These are phyloP conservation scores for Quercus tomentella DNA, from an alignment of 331 rosid genomes.

Conservation along the genomic window DNA sequence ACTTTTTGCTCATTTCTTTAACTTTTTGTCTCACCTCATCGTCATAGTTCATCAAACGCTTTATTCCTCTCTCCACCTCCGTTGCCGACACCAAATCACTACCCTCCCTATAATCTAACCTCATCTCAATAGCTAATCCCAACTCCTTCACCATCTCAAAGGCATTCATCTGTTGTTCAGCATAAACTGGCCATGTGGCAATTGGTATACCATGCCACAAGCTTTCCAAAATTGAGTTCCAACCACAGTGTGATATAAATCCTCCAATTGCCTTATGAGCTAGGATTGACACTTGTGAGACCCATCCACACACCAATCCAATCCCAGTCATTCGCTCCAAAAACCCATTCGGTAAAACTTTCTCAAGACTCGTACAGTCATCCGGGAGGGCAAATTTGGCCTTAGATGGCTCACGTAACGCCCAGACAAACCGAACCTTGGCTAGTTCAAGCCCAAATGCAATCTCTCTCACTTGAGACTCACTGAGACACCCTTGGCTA, in stretches of 20 bases:
- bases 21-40: not conserved
- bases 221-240: constrained; percentile 17
- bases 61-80: not conserved
- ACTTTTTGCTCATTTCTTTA: not conserved
- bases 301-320: constrained; percentile 6
- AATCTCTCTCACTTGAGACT: not conserved
- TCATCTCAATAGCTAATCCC: not conserved
- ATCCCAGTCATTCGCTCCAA: constrained; percentile 1
- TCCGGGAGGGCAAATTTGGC: not conserved
- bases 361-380: not conserved
- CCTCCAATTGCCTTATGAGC: constrained; percentile 12
- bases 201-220: constrained; percentile 13
- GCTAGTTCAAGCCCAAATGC: not conserved
- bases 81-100: not conserved
- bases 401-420: not conserved
- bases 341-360: not conserved
- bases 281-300: constrained; percentile 5
- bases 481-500: constrained; percentile 1
- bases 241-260: constrained; percentile 12
- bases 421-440: constrained; percentile 1
- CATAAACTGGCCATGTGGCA: constrained; percentile 11
- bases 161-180: not conserved
- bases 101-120: not conserved
- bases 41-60: not conserved
- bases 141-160: constrained; percentile 1